Evolutionary conservation across 345 rosid genomes (phyloP).

Genomic region (Hibiscus tridactylites): DNA sequence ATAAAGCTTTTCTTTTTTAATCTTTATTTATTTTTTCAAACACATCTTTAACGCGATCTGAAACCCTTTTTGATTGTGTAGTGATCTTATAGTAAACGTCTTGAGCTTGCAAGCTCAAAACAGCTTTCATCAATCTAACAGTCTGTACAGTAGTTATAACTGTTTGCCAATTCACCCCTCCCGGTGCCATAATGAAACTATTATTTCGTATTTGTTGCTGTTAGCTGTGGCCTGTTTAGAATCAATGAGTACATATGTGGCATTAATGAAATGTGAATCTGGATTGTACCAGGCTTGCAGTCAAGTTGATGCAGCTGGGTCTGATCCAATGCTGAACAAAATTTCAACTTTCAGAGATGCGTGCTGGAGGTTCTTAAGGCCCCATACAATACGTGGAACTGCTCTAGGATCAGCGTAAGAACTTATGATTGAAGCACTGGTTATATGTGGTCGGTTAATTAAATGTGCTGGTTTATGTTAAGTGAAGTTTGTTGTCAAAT

Average conservation of each 20-base stretch:
- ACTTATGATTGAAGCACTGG: background rate
- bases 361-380: constrained; percentile 96
- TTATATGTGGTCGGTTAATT: background rate
- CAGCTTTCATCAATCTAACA: background rate
- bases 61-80: background rate
- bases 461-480: background rate
- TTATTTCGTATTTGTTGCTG: background rate
- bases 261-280: constrained; percentile 24
- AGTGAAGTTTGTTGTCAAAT: constrained; percentile 6
- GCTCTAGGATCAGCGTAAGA: constrained; percentile 72
- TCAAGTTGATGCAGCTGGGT: constrained; percentile 69
- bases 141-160: too few relatives aligned
- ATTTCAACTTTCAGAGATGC: constrained; percentile 67
- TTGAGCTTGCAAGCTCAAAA: background rate
- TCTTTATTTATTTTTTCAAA: too few relatives aligned
- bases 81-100: background rate
- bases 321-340: constrained; percentile 59
- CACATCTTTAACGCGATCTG: background rate
- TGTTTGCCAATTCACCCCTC: too few relatives aligned
- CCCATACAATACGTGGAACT: constrained; percentile 95
- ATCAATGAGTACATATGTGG: background rate
- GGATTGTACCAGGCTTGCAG: constrained; percentile 56
- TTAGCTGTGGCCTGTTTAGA: constrained; percentile 11
- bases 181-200: too few relatives aligned
- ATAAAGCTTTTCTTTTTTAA: too few relatives aligned